phyloP scores from a whole-genome alignment of 768 basidiomycete species.

The Xerocomellus chrysenteron region DNA sequence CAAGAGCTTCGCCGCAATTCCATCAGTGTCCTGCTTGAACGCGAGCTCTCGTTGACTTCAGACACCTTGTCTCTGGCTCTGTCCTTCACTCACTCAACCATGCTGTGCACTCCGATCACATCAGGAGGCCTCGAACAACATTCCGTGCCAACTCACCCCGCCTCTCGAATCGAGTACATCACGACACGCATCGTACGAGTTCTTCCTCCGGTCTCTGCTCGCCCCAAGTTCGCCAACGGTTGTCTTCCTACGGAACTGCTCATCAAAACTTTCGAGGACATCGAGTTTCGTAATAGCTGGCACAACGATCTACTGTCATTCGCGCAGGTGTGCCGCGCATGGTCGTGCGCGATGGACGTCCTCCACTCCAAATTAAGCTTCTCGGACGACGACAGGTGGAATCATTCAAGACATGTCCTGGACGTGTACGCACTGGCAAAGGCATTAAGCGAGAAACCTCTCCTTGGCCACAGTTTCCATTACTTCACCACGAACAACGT shows the following conservation, averaged over 20 bases:
- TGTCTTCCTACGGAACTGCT: conserved; percentile 23
- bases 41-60: conserved; percentile 12
- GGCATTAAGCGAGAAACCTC: conserved; percentile 14
- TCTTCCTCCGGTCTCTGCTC: conserved; percentile 4
- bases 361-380: conserved; percentile 15
- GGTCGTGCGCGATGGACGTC: conserved; percentile 25
- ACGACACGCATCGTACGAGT: conserved; percentile 24
- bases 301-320: conserved; percentile 23
- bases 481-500: conserved; percentile 22
- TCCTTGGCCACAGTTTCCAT: conserved; percentile 9
- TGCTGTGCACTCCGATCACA: conserved; percentile 11
- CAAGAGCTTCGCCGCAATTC: conserved; percentile 4
- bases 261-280: conserved; percentile 19
- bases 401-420: not conserved
- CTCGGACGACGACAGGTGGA: conserved; percentile 9
- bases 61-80: conserved; percentile 18
- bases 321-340: conserved; percentile 25
- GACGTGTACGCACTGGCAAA: conserved; percentile 19
- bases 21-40: conserved; percentile 14
- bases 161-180: conserved; percentile 14
- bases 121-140: conserved; percentile 1
- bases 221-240: conserved; percentile 2
- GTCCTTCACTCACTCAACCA: conserved; percentile 25
- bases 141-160: conserved; percentile 2
- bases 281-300: conserved; percentile 19